Base-by-base conservation (phyloP, 306 rosid species). In the Arachis hypogaea region DNA sequence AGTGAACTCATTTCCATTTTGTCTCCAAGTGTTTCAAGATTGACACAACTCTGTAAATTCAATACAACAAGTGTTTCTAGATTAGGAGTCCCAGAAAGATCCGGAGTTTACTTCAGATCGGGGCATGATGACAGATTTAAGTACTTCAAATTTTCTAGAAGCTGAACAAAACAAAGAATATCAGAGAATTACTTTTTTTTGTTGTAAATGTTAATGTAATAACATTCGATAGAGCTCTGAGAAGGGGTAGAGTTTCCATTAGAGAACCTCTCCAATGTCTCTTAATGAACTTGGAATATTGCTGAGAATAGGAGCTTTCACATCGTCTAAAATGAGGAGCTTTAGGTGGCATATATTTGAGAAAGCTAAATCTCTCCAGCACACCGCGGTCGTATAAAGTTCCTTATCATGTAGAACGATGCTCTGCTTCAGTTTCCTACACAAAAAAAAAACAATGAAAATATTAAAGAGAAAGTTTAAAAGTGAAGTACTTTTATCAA, bases 401-500 rank as follows among this genome's bases (percentile, higher is more conserved):
- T 22, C 28, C 28, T 22, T 22, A 22, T 22, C 28, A 7, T 36
- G 5, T 58, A 63, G 14, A 63, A 2, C 22, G 16, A 67, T 66
- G 11, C 80, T 30, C 59, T 36, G 54, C 62, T 18, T 59, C 63
- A 36, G 62, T 63, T 46, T 76, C 77, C 73, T 78, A 18, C 0
- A 49, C 7, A 16, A 71, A 58, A 50, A 50, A 16, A 12, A 51
- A 18, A 69, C 54, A 2, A 54, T 41, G 9, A 16, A 50, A 22
- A 22, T 22, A 22, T 22, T 22, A 22, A 22, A 22, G 28, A 22
- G 28, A 22, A 22, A 22, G 28, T 22, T 1, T 22, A 22, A 1
- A 22, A 1, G 16, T 22, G 0, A 1, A 22, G 28, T 1, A 22
- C 28, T 22, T 22, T 22, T 22, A 22, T 22, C 0, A 22, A 22